Evolutionary conservation across 345 rosid genomes (phyloP), one percentile per base, ranked within the genome.

Genomic region (Pistacia atlantica): DNA sequence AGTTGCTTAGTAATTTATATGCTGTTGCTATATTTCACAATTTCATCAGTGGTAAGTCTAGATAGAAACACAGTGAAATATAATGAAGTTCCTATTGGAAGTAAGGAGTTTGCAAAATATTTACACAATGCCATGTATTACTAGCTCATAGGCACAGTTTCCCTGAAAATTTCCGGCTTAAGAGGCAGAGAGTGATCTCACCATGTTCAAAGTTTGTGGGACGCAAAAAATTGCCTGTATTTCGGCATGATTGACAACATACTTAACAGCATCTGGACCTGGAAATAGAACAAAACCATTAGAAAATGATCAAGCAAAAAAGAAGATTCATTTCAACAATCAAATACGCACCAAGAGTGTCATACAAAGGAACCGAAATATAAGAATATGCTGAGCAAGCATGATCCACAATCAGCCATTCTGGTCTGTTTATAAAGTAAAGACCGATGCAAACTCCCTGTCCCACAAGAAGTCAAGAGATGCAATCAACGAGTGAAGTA

Each of bases 321-420:
- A 51, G 68, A 69, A 58, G 31, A 59, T 25, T 63, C 17, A 18
- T n/a, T 1, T 33, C 5, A 59, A 71, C 42, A 56, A 69, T 60
- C 37, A 77, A 77, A 75, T 16, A 54, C 87, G 49, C 77, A 94
- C 97, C 98, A 82, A 95, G 95, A 67, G 98, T 95, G 79, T 95
- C 98, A 28, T 95, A 95, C 65, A 95, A 82, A 80, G 98, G 97
- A 87, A 92, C 92, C 5, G 97, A 91, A 74, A 91, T 79, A 52
- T 84, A 91, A n/a, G 98, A 92, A 85, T 93, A 95, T 63, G 98
- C 98, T 48, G 97, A 84, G 80, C 97, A 95, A 64, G 98, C 98
- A 87, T 95, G 95, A 86, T 95, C 98, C 69, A 89, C 95, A 65
- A 93, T 84, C 81, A 91, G 18, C 98, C 98, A 95, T 84, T 95